phyloP scores from a whole-genome alignment of 148 eudicot species.

The Polygonum aviculare region DNA sequence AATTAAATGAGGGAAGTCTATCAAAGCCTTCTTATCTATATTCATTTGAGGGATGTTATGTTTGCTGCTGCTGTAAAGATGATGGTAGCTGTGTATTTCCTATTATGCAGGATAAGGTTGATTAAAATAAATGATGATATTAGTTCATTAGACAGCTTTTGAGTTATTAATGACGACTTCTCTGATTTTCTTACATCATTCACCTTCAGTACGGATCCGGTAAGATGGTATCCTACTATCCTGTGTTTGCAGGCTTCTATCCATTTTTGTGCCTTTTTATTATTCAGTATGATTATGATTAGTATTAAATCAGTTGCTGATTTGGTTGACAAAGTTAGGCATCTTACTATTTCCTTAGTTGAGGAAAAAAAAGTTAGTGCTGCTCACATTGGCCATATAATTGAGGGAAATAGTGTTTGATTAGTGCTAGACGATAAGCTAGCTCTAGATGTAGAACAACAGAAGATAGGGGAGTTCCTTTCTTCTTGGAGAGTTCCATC shows the following conservation, averaged over 20 bases:
- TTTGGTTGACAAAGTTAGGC: background rate
- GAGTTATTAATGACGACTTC: background rate
- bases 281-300: background rate
- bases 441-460: background rate
- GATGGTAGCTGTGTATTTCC: background rate
- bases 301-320: slow-evolving; percentile 7
- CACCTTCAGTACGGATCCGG: background rate
- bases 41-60: background rate
- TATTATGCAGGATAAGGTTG: background rate
- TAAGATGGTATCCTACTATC: background rate
- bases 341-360: background rate
- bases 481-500: background rate
- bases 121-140: background rate
- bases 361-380: background rate
- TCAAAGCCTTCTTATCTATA: background rate
- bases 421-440: background rate
- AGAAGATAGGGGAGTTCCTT: background rate
- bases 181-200: background rate
- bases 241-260: background rate
- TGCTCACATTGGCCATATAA: background rate
- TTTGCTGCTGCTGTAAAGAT: background rate
- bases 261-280: background rate
- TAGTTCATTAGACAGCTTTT: background rate
- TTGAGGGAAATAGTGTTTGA: background rate
- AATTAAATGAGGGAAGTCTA: background rate